A percentile compares a stretch with the other conserved stretches of the same genome.
These are phyloP conservation scores for Priceomyces melissophilus DNA, from an alignment of 805 yeast species.

Conservation along the genomic window DNA sequence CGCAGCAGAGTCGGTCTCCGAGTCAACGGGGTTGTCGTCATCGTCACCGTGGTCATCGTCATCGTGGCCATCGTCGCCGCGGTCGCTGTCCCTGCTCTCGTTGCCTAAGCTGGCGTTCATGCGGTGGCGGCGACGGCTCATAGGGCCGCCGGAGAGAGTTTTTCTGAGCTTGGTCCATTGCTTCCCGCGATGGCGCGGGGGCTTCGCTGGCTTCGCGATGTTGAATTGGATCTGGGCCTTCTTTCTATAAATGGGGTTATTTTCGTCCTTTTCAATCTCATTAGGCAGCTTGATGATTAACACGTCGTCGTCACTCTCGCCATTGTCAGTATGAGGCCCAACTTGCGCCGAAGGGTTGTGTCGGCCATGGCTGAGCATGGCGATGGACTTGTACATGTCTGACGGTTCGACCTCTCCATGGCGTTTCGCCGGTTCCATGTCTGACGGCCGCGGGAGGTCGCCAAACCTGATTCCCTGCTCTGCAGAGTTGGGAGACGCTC, in stretches of 20 bases:
- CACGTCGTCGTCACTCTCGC: slow-evolving; percentile 61
- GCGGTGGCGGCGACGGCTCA: slow-evolving; percentile 1
- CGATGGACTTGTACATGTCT: slow-evolving; percentile 80
- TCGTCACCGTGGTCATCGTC: slow-evolving; percentile 15
- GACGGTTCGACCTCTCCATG: slow-evolving; percentile 58
- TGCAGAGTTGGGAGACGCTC: slow-evolving; percentile 1
- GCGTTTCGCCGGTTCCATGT: slow-evolving; percentile 21
- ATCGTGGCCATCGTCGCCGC: slow-evolving; percentile 11
- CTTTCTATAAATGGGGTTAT: slow-evolving; percentile 34
- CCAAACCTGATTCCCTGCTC: slow-evolving; percentile 53
- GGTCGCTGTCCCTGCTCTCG: slow-evolving; percentile 16
- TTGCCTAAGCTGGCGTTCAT: slow-evolving; percentile 1
- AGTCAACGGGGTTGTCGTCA: slow-evolving; percentile 1
- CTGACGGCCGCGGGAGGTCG: slow-evolving; percentile 53
- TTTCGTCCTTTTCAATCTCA: slow-evolving; percentile 49
- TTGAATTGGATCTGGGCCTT: slow-evolving; percentile 27
- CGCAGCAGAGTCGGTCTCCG: slow-evolving; percentile 4
- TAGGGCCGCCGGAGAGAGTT: slow-evolving; percentile 19
- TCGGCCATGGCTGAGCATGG: slow-evolving; percentile 61
- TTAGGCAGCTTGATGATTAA: slow-evolving; percentile 75
- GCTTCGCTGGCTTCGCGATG: slow-evolving; percentile 10
- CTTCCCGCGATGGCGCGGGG: slow-evolving; percentile 12
- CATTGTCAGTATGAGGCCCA: slow-evolving; percentile 17
- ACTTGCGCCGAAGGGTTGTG: slow-evolving; percentile 19
- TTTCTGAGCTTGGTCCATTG: slow-evolving; percentile 22